Evolutionary conservation across 345 rosid species (phyloP), one percentile per base, ranked within the genome.

Genomic region (Mercurialis annua): DNA sequence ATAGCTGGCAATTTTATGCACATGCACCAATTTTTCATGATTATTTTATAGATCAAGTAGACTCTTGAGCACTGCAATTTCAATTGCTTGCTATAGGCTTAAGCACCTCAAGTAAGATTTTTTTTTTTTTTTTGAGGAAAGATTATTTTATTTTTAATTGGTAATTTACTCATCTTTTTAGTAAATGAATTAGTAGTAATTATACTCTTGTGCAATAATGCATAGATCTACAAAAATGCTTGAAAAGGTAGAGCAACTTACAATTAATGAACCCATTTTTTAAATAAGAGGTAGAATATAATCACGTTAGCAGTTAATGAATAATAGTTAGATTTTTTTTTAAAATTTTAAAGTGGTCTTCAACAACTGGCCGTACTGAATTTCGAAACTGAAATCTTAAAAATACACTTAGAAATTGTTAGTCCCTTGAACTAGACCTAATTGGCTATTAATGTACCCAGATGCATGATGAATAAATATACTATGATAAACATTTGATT

Each of bases 21-120:
- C 40, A 46, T 42, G 67, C 36, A 42, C 42, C 23, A 58, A 54
- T 51, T 26, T 42, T 68, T 12, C n/a, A 55, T 62, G 56, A 73
- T 68, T 54, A 57, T 24, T 9, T 61, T 31, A 48, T 21, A 1
- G 21, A 9, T 4, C 9, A 30, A 30, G 62, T 64, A 58, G 46
- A 64, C 31, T 49, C 68, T 49, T 33, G 31, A 33, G 47, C 1
- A 49, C 31, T 20, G 21, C 69, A 40, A 40, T 21, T 11, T 24
- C 18, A 66, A 27, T 54, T 52, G 33, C 38, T 7, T 30, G 2
- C 14, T 3, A 2, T 49, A 61, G 62, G 70, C 70, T 54, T 66
- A 15, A 26, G 9, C 27, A 53, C 29, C 27, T n/a, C n/a, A 66
- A 66, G 26, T 18, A 66, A 36, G 62, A 53, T 4, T 6, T 16